phyloP scores from a whole-genome alignment of 2,329 filamentous ascomycete genomes.

The Trichoderma semiorbis region DNA sequence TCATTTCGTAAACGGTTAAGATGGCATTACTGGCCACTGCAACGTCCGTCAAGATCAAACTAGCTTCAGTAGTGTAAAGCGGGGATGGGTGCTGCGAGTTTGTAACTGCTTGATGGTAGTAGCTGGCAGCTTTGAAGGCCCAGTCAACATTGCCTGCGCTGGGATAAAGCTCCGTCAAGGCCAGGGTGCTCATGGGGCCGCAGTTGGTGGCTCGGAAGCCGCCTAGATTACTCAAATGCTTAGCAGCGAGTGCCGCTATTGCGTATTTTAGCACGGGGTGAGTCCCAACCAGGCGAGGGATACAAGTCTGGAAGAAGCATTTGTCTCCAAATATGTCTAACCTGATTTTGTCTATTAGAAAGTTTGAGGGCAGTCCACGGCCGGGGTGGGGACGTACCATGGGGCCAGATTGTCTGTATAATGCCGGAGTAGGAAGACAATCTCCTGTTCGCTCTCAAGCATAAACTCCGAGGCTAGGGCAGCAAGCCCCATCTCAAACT shows the following conservation, averaged over 20 bases:
- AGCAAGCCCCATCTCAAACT: neutral
- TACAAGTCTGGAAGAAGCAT: neutral
- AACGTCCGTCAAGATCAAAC: neutral
- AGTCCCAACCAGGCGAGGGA: neutral
- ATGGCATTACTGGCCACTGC: neutral
- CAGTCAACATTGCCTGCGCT: neutral
- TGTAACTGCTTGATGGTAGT: neutral
- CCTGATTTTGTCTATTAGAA: neutral
- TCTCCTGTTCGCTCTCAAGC: slow-evolving; percentile 11
- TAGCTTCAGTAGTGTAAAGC: neutral
- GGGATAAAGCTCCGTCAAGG: slow-evolving; percentile 10
- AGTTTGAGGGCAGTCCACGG: neutral
- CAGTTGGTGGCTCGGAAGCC: neutral
- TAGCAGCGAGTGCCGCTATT: neutral
- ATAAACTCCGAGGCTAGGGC: slow-evolving; percentile 2
- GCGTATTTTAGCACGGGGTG: neutral
- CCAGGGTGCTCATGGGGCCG: neutral
- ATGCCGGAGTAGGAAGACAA: slow-evolving; percentile 8
- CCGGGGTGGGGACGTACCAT: neutral
- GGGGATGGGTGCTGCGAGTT: neutral
- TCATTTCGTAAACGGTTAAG: neutral
- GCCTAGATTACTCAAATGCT: neutral
- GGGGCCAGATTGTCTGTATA: slow-evolving; percentile 1
- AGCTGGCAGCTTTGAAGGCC: slow-evolving; percentile 9
- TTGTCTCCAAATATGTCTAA: neutral